A percentile compares a stretch with the other conserved stretches of the same genome.
phyloP scores from a whole-genome alignment of 176 grass and related monocot genomes.

The Hordeum vulgare region MorexV3_pseudomolecules_assembly NC_058521.1:589054512-589055011 shows the following conservation, averaged over 20 bases:
- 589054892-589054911: neutral
- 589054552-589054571: constrained; percentile 66
- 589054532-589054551: constrained; percentile 64
- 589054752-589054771: neutral
- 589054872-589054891: neutral
- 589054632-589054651: neutral
- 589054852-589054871: no score
- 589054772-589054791: neutral
- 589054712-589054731: neutral
- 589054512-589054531: constrained; percentile 53
- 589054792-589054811: neutral
- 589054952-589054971: no score
- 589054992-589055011: no score
- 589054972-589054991: no score
- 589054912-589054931: no score
- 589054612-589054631: no score
- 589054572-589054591: constrained; percentile 61
- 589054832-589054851: neutral
- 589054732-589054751: neutral
- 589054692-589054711: neutral
- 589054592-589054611: constrained; percentile 35
- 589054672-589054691: neutral
- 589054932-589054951: no score
- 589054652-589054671: no score
- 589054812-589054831: neutral